Percentiles rank a stretch among this genome's conserved stretches.
These are phyloP conservation scores for Astrephomene gubernaculifera DNA, from an alignment of 139 green algal species.

Conservation along the genomic window DNA sequence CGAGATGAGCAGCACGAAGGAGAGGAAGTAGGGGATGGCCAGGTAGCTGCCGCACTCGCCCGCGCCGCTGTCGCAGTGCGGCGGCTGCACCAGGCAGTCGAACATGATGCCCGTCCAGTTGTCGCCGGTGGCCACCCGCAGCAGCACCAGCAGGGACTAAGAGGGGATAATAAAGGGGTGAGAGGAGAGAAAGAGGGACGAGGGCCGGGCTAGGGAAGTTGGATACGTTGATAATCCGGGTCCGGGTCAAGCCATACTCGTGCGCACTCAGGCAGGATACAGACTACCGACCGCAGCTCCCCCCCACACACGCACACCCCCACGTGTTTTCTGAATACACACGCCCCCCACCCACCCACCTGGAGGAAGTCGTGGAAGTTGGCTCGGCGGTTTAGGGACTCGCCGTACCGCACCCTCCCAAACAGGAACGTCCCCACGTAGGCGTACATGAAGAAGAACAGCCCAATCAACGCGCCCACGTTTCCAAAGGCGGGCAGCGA, in stretches of 20 bases:
- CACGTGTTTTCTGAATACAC: no score
- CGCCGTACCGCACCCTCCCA: conserved; percentile 47
- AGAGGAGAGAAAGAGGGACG: no score
- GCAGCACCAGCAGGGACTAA: conserved; percentile 53
- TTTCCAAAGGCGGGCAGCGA: conserved; percentile 87
- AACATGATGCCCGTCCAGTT: conserved; percentile 80
- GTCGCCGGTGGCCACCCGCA: conserved; percentile 78
- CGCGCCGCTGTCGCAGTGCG: conserved; percentile 52
- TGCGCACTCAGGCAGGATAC: no score
- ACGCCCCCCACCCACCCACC: conserved; percentile 18
- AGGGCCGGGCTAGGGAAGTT: no score
- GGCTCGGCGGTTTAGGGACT: conserved; percentile 69
- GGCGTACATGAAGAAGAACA: conserved; percentile 87
- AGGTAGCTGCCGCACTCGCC: conserved; percentile 62
- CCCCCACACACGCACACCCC: no score
- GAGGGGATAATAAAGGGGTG: no score
- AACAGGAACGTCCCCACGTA: conserved; percentile 83
- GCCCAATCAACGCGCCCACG: conserved; percentile 78
- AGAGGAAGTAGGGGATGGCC: conserved; percentile 76
- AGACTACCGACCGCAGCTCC: no score
- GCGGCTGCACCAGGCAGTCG: conserved; percentile 62
- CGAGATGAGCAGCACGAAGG: conserved; percentile 73
- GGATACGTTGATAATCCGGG: no score
- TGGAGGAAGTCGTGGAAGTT: conserved; percentile 79
- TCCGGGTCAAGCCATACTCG: no score